Evolutionary conservation across 2,329 filamentous ascomycete species (phyloP), one percentile per base, ranked within the genome.

Genomic region (Trichoderma endophyticum): DNA sequence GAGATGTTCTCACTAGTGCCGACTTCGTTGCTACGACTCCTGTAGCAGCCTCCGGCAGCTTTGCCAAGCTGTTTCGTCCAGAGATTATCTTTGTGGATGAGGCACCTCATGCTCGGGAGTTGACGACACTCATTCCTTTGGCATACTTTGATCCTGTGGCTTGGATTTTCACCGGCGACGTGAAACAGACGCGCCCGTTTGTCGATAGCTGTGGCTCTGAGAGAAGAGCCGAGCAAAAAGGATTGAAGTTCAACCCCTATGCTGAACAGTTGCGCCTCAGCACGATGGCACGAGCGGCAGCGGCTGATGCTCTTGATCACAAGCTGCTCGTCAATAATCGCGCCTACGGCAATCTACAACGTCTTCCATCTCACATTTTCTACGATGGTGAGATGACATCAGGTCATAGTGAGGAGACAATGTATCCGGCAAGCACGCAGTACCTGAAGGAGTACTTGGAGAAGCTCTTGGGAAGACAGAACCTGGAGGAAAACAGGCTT

Each of bases 31-130:
- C 84, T 0, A 84, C 84, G 0, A 86, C 84, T 1, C 84, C 84
- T 0, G 84, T 85, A 1, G 83, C 84, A 3, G 81, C 83, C 0
- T 80, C 78, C 4, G 80, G 80, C 0, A 74, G 76, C 0, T 83
- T 86, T 39, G 75, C 79, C 0, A 79, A 77, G 2, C 77, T 94
- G 7, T 93, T 94, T 36, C 91, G 92, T 74, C 93, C 94, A 0
- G 92, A 96, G 76, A 90, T 97, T 74, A 89, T 96, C 0, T 95
- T 97, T 78, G 93, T 97, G 74, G 94, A 95, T 57, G 93, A 97
- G 79, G 82, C 83, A 0, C 82, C 84, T 0, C 84, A 86, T 59
- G 83, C 83, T 0, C 77, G 84, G 18, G 84, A 86, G 73, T 76
- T 86, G 0, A 85, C 84, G 0, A 83, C 82, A 0, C 74, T 86